A percentile compares a stretch with the other conserved stretches of the same genome.
Evolutionary conservation across 2,329 filamentous ascomycete genomes (phyloP).

Genomic region (Pseudogymnoascus sp.): DNA sequence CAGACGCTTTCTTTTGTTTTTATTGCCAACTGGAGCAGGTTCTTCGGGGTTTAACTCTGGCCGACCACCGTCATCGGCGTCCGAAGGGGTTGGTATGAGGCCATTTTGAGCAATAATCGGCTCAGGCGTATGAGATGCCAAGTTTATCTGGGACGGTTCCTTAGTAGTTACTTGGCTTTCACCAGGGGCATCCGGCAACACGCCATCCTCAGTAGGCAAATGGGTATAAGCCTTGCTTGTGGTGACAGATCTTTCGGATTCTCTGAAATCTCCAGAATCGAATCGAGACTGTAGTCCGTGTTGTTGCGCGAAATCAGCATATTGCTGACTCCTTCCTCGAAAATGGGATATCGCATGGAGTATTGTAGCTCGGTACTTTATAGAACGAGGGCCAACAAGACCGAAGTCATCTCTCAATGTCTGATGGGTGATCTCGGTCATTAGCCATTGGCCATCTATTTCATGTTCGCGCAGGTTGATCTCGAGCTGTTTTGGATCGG

Average conservation of each 20-base stretch:
- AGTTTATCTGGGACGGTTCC: not conserved
- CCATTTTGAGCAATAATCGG: not conserved
- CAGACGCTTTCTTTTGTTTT: slow-evolving; percentile 28
- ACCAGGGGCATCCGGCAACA: not conserved
- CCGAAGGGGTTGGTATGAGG: not conserved
- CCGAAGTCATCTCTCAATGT: slow-evolving; percentile 21
- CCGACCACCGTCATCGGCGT: not conserved
- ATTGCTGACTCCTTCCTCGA: not conserved
- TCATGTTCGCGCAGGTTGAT: not conserved
- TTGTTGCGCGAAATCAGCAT: not conserved
- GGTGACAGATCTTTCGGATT: not conserved
- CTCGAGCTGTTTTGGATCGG: not conserved
- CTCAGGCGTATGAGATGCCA: not conserved
- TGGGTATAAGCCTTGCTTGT: not conserved
- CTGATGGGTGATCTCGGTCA: slow-evolving; percentile 19
- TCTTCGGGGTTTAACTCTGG: not conserved
- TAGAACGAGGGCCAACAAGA: slow-evolving; percentile 14
- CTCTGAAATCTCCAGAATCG: not conserved
- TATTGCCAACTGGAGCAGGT: slow-evolving; percentile 8
- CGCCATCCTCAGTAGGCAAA: not conserved
- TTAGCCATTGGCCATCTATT: slow-evolving; percentile 18
- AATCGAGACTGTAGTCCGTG: not conserved
- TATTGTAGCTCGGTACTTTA: slow-evolving; percentile 3
- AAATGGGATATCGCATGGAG: slow-evolving; percentile 4
- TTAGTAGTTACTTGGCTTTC: not conserved